Evolutionary conservation across 306 rosid genomes (phyloP).

Genomic region (Sesbania bispinosa): DNA sequence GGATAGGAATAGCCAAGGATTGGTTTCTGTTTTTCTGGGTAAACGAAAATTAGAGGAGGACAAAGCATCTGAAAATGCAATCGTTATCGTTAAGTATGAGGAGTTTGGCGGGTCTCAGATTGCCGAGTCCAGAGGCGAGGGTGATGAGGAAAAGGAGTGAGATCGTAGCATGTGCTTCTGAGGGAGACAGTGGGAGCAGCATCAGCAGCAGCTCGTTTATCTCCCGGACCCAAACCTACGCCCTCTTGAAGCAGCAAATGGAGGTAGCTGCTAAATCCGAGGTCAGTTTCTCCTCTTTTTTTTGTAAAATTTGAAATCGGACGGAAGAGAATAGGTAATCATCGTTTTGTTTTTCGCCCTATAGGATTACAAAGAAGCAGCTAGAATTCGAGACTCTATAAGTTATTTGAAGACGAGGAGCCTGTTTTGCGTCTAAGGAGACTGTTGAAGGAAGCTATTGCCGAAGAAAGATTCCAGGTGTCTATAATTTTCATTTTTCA

Average conservation of each 20-base stretch:
- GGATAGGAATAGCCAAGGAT: too few relatives aligned
- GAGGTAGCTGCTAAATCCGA: constrained; percentile 89
- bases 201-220: too few relatives aligned
- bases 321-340: too few relatives aligned
- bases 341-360: too few relatives aligned
- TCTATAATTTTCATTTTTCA: neutral
- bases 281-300: constrained; percentile 30
- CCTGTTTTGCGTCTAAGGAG: constrained; percentile 75
- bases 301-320: too few relatives aligned
- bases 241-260: constrained; percentile 80
- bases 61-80: too few relatives aligned
- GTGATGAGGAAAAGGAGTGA: constrained; percentile 22
- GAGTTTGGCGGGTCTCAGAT: constrained; percentile 38
- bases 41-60: too few relatives aligned
- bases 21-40: too few relatives aligned
- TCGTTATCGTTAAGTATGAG: constrained; percentile 53
- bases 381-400: constrained; percentile 82
- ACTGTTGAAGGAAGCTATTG: constrained; percentile 68
- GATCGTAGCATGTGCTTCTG: constrained; percentile 50
- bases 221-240: constrained; percentile 75
- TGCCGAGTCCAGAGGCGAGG: constrained; percentile 29
- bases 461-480: constrained; percentile 80
- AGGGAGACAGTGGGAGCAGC: constrained; percentile 42
- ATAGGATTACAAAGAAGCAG: constrained; percentile 91
- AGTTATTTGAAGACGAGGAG: constrained; percentile 74